A percentile compares a stretch with the other conserved stretches of the same genome.
phyloP scores from a whole-genome alignment of 306 rosid genomes.

The Glycine latifolia region DNA sequence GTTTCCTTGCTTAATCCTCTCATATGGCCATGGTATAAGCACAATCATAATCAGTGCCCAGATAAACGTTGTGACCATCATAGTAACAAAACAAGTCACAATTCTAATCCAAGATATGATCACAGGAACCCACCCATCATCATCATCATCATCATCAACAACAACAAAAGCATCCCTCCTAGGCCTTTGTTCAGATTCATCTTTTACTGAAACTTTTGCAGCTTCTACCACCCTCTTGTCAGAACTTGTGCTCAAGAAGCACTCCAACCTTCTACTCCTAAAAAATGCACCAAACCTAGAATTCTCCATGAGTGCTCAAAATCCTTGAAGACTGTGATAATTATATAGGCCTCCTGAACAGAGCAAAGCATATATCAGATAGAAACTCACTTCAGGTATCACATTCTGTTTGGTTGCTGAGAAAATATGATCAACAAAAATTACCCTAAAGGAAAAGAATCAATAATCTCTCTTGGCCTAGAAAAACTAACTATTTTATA shows the following conservation, averaged over 20 bases:
- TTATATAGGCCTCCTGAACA: slow-evolving; percentile 1
- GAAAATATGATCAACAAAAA: slow-evolving; percentile 7
- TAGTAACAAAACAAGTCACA: slow-evolving; percentile 56
- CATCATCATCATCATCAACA: slow-evolving; percentile 42
- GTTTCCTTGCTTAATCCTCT: slow-evolving; percentile 70
- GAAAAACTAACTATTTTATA: neutral
- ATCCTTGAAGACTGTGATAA: neutral
- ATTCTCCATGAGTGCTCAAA: slow-evolving; percentile 42
- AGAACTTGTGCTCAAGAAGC: slow-evolving; percentile 55
- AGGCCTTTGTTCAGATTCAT: slow-evolving; percentile 33
- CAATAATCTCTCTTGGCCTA: neutral
- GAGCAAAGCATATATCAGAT: neutral
- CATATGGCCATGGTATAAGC: slow-evolving; percentile 71
- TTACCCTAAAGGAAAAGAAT: neutral
- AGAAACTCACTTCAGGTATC: neutral
- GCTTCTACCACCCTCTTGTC: slow-evolving; percentile 46
- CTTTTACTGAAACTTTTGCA: slow-evolving; percentile 47
- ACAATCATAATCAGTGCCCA: slow-evolving; percentile 67
- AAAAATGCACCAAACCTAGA: slow-evolving; percentile 53
- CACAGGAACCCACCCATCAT: slow-evolving; percentile 56
- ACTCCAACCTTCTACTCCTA: slow-evolving; percentile 63
- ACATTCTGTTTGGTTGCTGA: slow-evolving; percentile 27
- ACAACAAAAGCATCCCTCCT: slow-evolving; percentile 30
- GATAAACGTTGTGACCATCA: slow-evolving; percentile 65
- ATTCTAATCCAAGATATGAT: slow-evolving; percentile 61